Evolutionary conservation across 495 filamentous ascomycete genomes (phyloP).

Genomic region (Aspergillus carlsbadensis): DNA sequence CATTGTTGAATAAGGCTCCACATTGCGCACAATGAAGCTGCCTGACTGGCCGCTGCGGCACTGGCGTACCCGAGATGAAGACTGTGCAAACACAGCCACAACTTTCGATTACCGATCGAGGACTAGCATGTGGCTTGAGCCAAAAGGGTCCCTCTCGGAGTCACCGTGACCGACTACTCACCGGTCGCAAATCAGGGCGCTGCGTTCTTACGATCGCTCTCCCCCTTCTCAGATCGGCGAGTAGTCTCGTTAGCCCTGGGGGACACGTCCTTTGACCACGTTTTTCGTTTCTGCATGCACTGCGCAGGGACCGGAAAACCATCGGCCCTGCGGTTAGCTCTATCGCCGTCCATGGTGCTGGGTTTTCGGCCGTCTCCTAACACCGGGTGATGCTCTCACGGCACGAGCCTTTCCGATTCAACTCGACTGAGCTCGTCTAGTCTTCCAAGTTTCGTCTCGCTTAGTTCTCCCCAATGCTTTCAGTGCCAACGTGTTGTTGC

Average conservation of each 20-base stretch:
- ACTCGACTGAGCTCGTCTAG: not conserved
- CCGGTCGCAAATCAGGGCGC: not conserved
- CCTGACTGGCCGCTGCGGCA: not conserved
- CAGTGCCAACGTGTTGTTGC: slow-evolving; percentile 1
- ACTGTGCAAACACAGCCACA: not conserved
- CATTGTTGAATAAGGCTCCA: slow-evolving; percentile 2
- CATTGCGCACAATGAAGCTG: not conserved
- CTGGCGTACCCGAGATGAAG: not conserved
- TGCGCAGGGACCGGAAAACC: slow-evolving; percentile 1
- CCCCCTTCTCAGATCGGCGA: not conserved
- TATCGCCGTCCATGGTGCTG: not conserved
- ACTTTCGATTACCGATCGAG: too few species aligned
- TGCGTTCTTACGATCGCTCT: not conserved
- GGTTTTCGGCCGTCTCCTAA: slow-evolving; percentile 2
- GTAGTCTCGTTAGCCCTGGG: not conserved
- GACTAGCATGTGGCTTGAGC: not conserved
- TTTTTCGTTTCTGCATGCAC: slow-evolving; percentile 5
- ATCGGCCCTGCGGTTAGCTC: not conserved
- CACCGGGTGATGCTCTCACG: not conserved
- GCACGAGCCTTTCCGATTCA: not conserved
- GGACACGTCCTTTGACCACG: not conserved
- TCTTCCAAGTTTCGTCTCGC: not conserved
- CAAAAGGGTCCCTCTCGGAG: not conserved
- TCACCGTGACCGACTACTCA: too few species aligned
- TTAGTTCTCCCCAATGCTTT: not conserved